phyloP scores from a whole-genome alignment of 176 grass and related monocot species.

The Triticum turgidum region DNA sequence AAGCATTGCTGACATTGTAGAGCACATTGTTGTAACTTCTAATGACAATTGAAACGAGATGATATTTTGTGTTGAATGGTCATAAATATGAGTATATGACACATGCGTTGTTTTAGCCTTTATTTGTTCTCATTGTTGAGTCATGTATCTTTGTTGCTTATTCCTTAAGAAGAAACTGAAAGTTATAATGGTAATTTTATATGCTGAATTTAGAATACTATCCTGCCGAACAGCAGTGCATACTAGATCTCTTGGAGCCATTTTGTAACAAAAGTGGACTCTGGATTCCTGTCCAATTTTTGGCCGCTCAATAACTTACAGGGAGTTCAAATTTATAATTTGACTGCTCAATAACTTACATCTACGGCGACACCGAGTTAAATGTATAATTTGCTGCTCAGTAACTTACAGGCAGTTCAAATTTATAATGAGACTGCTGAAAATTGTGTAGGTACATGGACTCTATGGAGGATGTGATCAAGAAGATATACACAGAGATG shows the following conservation, averaged over 20 bases:
- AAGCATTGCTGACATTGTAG: background rate
- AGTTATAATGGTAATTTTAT: background rate
- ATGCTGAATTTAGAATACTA: background rate
- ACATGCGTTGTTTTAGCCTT: background rate
- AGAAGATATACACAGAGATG: conserved; percentile 83
- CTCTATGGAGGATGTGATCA: conserved; percentile 59
- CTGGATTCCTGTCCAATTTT: background rate
- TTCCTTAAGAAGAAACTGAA: background rate
- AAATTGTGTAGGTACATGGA: conserved; percentile 59
- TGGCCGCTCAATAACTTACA: background rate
- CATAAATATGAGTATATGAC: background rate
- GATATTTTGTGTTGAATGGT: background rate
- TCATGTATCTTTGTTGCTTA: background rate
- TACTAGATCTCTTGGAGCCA: background rate
- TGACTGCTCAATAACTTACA: no score
- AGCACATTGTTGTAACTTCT: background rate
- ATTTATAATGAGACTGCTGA: background rate
- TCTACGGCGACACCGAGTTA: background rate
- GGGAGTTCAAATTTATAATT: no score
- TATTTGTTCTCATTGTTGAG: background rate
- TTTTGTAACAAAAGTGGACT: background rate
- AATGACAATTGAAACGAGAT: background rate
- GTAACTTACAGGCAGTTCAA: background rate
- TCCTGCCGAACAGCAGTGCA: background rate
- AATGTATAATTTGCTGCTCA: background rate